Conservation (phyloP, 176 grass and related monocot species). For the Aegilops sharonensis region DNA sequence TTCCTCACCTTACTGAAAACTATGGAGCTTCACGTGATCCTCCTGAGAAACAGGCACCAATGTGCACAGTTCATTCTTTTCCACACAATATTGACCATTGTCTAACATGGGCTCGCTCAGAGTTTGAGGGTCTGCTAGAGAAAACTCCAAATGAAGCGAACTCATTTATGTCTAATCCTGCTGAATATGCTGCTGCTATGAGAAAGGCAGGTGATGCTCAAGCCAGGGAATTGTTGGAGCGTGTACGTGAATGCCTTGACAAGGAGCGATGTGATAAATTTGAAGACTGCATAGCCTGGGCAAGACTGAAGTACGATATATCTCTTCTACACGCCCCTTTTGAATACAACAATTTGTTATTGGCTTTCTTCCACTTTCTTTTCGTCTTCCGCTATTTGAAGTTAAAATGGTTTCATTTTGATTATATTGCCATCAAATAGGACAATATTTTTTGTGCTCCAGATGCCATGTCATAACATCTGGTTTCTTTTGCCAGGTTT, state of each 20-base stretch:
- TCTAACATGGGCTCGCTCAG: constrained; percentile 73
- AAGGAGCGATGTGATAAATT: constrained; percentile 65
- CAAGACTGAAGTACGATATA: constrained; percentile 66
- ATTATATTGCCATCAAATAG: constrained; percentile 1
- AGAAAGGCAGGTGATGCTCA: constrained; percentile 79
- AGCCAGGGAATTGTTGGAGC: constrained; percentile 59
- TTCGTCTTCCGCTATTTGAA: background rate
- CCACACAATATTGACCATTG: constrained; percentile 86
- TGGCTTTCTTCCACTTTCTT: background rate
- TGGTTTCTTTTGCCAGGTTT: constrained; percentile 45
- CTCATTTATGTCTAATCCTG: constrained; percentile 59
- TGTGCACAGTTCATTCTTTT: constrained; percentile 77
- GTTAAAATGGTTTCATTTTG: background rate
- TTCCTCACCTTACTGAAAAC: constrained; percentile 81
- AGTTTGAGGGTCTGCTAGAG: constrained; percentile 75
- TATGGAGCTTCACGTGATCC: constrained; percentile 79
- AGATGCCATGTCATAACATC: constrained; percentile 11
- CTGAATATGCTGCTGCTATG: constrained; percentile 59
- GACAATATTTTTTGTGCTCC: background rate
- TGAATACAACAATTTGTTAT: constrained; percentile 1
- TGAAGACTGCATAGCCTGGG: constrained; percentile 68
- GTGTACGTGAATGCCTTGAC: constrained; percentile 55
- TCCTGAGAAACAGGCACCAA: constrained; percentile 72
- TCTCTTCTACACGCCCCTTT: constrained; percentile 15
- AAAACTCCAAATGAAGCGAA: constrained; percentile 82